A percentile compares a stretch with the other conserved stretches of the same genome.
Evolutionary conservation across 2,329 filamentous ascomycete genomes (phyloP).

Genomic region (Teratosphaeria epicoccoides): DNA sequence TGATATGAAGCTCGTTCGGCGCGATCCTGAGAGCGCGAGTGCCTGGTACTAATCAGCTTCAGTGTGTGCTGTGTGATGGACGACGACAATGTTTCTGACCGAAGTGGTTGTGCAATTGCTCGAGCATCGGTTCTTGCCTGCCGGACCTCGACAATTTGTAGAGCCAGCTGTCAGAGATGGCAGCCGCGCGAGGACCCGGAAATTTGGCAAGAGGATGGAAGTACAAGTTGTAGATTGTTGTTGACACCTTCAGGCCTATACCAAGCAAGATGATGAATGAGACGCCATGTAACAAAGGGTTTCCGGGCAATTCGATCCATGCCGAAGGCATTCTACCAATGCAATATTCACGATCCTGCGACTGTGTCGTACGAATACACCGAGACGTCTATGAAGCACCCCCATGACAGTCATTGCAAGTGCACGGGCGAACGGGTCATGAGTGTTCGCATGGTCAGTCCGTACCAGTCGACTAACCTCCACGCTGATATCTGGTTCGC

Average conservation of each 20-base stretch:
- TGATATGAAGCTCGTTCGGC: slow-evolving; percentile 2
- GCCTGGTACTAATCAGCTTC: neutral
- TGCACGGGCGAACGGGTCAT: too few relatives aligned
- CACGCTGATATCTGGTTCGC: too few relatives aligned
- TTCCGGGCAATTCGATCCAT: neutral
- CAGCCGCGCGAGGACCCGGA: slow-evolving; percentile 12
- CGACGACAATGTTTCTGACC: neutral
- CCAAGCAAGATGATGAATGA: neutral
- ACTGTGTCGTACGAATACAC: too few relatives aligned
- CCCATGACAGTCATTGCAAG: too few relatives aligned
- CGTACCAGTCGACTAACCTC: too few relatives aligned
- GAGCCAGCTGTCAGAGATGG: neutral
- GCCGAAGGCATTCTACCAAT: neutral
- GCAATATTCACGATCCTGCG: too few relatives aligned
- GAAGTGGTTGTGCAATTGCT: neutral
- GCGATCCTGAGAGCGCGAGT: slow-evolving; percentile 2
- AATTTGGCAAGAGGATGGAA: slow-evolving; percentile 1
- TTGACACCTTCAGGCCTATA: neutral
- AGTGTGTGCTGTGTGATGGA: neutral
- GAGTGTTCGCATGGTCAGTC: too few relatives aligned
- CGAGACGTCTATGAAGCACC: too few relatives aligned
- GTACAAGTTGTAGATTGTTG: neutral
- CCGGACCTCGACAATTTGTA: neutral
- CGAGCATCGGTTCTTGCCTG: neutral
- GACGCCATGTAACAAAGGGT: neutral